Evolutionary conservation across 306 rosid species (phyloP).

Genomic region (Neltuma alba): DNA sequence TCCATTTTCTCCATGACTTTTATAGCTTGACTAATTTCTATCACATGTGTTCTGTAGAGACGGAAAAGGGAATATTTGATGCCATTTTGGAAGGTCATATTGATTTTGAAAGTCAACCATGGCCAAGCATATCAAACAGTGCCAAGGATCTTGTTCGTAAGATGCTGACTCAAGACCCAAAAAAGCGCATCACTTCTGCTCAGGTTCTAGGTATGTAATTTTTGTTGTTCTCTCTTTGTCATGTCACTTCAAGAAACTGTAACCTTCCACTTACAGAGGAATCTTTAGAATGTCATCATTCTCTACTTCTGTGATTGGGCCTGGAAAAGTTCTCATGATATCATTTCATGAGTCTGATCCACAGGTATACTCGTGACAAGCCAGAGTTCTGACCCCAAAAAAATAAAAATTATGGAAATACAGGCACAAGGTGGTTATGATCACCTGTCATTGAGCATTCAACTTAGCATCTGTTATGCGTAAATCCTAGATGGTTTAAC

Average conservation of each 20-base stretch:
- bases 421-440: conserved; percentile 1
- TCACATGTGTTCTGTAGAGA: conserved; percentile 52
- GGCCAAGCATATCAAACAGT: conserved; percentile 77
- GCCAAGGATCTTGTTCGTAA: conserved; percentile 88
- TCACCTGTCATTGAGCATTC: not conserved
- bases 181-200: conserved; percentile 74
- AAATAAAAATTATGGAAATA: not conserved
- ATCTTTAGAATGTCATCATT: not conserved
- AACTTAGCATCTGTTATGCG: not conserved
- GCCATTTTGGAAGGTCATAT: conserved; percentile 78
- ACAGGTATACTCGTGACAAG: not conserved
- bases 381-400: not conserved
- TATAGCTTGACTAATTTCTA: conserved; percentile 15
- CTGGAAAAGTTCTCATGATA: not conserved
- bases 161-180: conserved; percentile 89
- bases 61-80: conserved; percentile 93
- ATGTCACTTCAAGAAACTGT: not conserved
- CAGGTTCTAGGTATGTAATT: conserved; percentile 78
- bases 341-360: not conserved
- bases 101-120: conserved; percentile 79
- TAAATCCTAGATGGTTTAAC: not conserved
- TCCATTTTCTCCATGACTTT: conserved; percentile 6
- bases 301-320: not conserved
- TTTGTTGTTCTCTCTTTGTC: not conserved
- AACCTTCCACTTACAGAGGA: not conserved